A percentile compares a stretch with the other conserved stretches of the same genome.
Evolutionary conservation across 2,329 filamentous ascomycete species (phyloP).

Genomic region (Monilinia laxa): DNA sequence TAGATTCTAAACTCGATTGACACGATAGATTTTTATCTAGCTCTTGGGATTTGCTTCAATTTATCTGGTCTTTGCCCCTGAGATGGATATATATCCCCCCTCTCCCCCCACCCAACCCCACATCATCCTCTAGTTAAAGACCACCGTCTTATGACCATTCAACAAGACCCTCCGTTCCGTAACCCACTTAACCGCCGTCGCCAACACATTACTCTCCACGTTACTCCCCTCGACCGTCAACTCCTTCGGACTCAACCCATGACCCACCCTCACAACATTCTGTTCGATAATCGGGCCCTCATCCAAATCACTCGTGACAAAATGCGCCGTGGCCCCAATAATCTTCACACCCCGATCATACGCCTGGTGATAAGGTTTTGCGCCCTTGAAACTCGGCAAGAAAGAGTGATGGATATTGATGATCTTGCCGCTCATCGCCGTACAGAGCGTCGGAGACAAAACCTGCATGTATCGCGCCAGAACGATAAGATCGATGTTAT

Average conservation of each 20-base stretch:
- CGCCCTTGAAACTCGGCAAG: constrained; percentile 83
- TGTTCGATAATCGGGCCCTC: constrained; percentile 90
- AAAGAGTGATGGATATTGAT: constrained; percentile 93
- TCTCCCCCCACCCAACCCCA: too few relatives aligned
- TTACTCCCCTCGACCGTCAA: constrained; percentile 79
- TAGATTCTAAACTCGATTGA: too few relatives aligned
- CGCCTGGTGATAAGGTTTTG: constrained; percentile 85
- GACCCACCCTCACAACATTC: constrained; percentile 73
- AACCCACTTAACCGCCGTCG: constrained; percentile 81
- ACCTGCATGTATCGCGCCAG: constrained; percentile 89
- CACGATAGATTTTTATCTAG: too few relatives aligned
- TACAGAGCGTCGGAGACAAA: constrained; percentile 70
- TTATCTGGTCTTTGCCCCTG: too few relatives aligned
- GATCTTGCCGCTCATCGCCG: constrained; percentile 78
- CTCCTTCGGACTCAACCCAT: constrained; percentile 72
- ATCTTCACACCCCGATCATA: constrained; percentile 87
- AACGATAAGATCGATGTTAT: constrained; percentile 75
- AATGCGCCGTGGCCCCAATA: constrained; percentile 81
- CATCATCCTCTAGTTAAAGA: constrained; percentile 51
- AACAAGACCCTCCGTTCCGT: constrained; percentile 75
- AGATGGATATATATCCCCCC: too few relatives aligned
- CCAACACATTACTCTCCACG: constrained; percentile 79
- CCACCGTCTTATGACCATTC: constrained; percentile 77
- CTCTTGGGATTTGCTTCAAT: too few relatives aligned
- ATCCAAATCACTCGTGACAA: constrained; percentile 80